phyloP scores from a whole-genome alignment of 1,139 yeast genomes.

The Pichia sp. region DNA sequence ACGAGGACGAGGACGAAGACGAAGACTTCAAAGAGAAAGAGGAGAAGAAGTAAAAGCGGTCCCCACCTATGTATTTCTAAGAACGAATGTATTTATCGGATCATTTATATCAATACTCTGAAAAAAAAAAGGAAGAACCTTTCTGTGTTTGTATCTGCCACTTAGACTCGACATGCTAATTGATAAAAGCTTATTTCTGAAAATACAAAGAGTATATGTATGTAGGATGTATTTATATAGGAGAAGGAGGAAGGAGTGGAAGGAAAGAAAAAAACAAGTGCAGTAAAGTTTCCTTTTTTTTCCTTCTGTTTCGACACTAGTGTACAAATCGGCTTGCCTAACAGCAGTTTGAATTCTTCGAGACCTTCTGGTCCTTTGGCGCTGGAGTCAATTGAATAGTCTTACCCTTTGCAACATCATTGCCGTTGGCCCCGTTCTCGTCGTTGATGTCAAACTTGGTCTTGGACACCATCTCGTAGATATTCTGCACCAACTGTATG shows the following conservation, averaged over 20 bases:
- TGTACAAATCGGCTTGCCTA: conserved; percentile 25
- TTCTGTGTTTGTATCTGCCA: background rate
- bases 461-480: conserved; percentile 86
- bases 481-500: conserved; percentile 85
- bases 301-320: background rate
- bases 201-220: conserved; percentile 2
- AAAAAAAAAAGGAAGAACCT: background rate
- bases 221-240: background rate
- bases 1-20: conserved; percentile 36
- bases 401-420: conserved; percentile 51
- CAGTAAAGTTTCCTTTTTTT: background rate
- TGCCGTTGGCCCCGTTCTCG: conserved; percentile 45
- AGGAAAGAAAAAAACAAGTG: background rate
- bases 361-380: conserved; percentile 70
- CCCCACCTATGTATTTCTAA: background rate
- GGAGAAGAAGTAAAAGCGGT: conserved; percentile 11
- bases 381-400: conserved; percentile 92
- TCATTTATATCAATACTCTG: background rate
- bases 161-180: background rate
- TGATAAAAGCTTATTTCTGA: background rate
- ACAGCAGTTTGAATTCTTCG: conserved; percentile 68
- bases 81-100: background rate
- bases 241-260: background rate
- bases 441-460: conserved; percentile 75
- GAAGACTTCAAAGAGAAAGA: conserved; percentile 28